Evolutionary conservation across 2,329 filamentous ascomycete species (phyloP), one percentile per base, ranked within the genome.

Genomic region (Pestalotiopsis sp.): DNA sequence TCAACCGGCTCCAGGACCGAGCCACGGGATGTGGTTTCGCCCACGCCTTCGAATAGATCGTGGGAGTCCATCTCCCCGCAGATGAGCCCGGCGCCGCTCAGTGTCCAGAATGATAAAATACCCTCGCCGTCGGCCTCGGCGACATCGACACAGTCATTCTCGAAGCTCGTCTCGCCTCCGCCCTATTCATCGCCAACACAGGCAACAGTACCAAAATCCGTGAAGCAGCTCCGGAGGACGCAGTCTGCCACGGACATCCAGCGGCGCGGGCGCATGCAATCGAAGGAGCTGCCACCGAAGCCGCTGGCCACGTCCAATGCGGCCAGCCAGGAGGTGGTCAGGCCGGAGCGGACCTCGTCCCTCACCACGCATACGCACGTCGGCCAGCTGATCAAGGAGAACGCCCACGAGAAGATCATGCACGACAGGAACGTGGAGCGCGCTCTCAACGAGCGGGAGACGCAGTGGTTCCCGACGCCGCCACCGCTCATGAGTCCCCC

Each of bases 241-340:
- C 72, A 73, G 39, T 75, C 73, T 1, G 69, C 70, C 39, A 69
- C 73, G 17, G 71, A 74, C 11, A 67, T 68, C 30, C 66, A 70
- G 58, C 69, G 66, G 30, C 61, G 60, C 4, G n/a, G 17, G 22
- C 55, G 60, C 22, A 22, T 30, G 2, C 67, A 66, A 44, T 70
- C 70, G 68, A 70, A 70, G n/a, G 64, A 58, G 30, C 24, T 69
- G 3, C 70, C 71, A 5, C 61, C 65, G 3, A 66, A 40, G 14
- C 67, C 64, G 7, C 26, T 57, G 40, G 59, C 64, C 30, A 35
- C 0, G 30, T 9, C 6, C 6, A 9, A 40, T 40, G 26, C 3
- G 40, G 69, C 4, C 57, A 57, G 35, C 63, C 61, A 52, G 64
- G 60, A 9, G 64, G 59, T 30, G 44, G n/a, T 20, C 52, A 66